These are phyloP conservation scores for Penicillium simplicissimum DNA, from an alignment of 495 filamentous ascomycete genomes.

Conservation along the genomic window DNA sequence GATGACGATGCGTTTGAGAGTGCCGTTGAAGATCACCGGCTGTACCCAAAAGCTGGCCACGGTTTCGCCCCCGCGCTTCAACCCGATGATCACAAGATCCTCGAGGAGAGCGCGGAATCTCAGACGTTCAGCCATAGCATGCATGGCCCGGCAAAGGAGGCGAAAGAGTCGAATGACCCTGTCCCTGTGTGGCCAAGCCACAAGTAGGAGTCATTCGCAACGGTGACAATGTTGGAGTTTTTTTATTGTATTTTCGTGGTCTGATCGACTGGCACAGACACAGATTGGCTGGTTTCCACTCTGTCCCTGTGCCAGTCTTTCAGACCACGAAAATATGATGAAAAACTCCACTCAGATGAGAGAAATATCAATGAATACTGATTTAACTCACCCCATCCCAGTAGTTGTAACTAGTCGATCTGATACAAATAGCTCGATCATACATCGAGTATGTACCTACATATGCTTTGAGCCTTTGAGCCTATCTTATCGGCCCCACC, in stretches of 20 bases:
- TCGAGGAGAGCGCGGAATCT: conserved; percentile 44
- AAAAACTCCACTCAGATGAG: background rate
- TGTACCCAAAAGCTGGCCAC: conserved; percentile 68
- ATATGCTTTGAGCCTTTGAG: too few species aligned
- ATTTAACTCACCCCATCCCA: background rate
- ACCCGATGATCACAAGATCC: conserved; percentile 41
- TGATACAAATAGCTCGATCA: background rate
- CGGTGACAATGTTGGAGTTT: too few species aligned
- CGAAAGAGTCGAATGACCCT: background rate
- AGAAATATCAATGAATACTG: background rate
- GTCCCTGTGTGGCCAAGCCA: background rate
- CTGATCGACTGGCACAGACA: too few species aligned
- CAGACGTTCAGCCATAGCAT: conserved; percentile 48
- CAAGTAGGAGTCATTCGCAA: background rate
- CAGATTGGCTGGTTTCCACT: background rate
- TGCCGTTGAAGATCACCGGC: conserved; percentile 50
- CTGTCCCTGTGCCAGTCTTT: background rate
- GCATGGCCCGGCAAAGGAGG: conserved; percentile 24
- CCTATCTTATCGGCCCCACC: conserved; percentile 20
- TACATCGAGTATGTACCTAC: too few species aligned
- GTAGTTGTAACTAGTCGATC: background rate
- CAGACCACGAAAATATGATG: background rate
- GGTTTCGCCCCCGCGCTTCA: conserved; percentile 40
- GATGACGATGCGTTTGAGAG: conserved; percentile 36
- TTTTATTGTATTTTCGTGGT: too few species aligned